Conservation (phyloP, 345 rosid species). For the Eucalyptus paniculata region DNA sequence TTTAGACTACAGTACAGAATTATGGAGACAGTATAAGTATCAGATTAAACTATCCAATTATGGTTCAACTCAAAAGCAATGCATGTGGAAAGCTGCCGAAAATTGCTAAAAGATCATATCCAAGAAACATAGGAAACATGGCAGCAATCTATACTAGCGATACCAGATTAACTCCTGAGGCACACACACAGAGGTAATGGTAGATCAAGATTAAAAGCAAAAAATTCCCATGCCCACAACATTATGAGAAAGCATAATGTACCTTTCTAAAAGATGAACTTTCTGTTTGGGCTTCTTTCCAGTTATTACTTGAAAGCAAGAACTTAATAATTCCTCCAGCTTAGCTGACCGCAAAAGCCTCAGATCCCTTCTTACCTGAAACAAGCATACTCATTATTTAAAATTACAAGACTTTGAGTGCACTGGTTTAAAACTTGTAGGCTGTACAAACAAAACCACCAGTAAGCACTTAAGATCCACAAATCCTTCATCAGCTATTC, state of each 20-base stretch:
- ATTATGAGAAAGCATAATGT: background rate
- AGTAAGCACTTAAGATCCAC: background rate
- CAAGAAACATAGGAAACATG: background rate
- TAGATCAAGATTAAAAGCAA: background rate
- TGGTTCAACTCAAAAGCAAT: background rate
- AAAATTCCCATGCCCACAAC: background rate
- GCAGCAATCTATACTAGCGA: background rate
- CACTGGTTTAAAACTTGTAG: background rate
- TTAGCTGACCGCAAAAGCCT: conserved; percentile 61
- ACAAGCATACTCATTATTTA: background rate
- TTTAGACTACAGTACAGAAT: conserved; percentile 38
- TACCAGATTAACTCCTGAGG: background rate
- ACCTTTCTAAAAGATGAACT: conserved; percentile 78
- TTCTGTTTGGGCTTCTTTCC: conserved; percentile 58
- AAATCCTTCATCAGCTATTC: background rate
- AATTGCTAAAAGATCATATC: background rate
- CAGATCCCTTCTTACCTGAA: conserved; percentile 80
- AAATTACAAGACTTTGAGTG: background rate
- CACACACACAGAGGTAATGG: background rate
- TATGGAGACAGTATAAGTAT: background rate
- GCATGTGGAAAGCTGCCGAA: background rate
- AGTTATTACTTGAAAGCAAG: conserved; percentile 60
- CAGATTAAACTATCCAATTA: background rate
- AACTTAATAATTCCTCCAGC: conserved; percentile 40
- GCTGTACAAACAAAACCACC: background rate